Conservation (phyloP, 129 eudicot genomes). For the Scalesia atractyloides region DNA sequence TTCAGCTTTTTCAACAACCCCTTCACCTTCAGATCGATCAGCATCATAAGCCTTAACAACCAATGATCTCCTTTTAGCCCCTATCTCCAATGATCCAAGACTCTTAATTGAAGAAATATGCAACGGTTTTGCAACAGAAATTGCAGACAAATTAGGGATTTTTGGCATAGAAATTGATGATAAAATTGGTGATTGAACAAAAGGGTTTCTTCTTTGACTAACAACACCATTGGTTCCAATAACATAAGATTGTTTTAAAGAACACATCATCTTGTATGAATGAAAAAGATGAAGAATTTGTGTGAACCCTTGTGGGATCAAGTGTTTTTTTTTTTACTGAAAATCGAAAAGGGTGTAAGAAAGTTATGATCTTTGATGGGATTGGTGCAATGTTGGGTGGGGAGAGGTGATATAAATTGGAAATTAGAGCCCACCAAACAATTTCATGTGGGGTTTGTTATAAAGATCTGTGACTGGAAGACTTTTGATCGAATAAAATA, state of each 20-base stretch:
- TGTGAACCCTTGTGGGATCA: conserved; percentile 1
- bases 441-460: conserved; percentile 11
- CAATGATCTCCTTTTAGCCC: conserved; percentile 25
- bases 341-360: background rate
- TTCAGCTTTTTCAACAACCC: conserved; percentile 36
- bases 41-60: conserved; percentile 49
- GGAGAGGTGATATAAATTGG: conserved; percentile 21
- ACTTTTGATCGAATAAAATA: conserved; percentile 18
- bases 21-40: conserved; percentile 43
- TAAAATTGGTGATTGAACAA: conserved; percentile 15
- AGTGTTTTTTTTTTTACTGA: conserved; percentile 14
- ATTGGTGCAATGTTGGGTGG: conserved; percentile 19
- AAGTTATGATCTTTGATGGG: conserved; percentile 27
- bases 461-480: conserved; percentile 28
- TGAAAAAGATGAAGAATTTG: background rate
- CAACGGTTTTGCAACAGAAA: conserved; percentile 35
- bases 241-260: conserved; percentile 21
- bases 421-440: conserved; percentile 16
- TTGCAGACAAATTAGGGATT: conserved; percentile 9
- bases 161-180: conserved; percentile 25
- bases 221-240: background rate
- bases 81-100: conserved; percentile 20
- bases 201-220: conserved; percentile 22
- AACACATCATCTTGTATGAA: conserved; percentile 16
- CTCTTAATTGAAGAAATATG: conserved; percentile 33